Evolutionary conservation across 306 rosid genomes (phyloP).

Genomic region (Vigna nakashimae): DNA sequence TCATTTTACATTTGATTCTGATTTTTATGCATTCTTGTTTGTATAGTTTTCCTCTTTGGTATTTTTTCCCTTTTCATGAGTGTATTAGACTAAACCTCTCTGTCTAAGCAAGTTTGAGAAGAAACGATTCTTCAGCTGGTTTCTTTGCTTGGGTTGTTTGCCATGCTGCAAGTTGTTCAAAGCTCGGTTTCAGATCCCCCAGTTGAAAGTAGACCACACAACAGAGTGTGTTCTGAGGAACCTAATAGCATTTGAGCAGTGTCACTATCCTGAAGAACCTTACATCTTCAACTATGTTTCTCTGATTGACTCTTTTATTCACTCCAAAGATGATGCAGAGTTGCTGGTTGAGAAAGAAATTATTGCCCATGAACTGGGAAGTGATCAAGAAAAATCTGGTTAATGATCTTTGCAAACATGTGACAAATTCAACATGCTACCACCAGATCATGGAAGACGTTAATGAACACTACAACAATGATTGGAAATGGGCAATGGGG

Average conservation of each 20-base stretch:
- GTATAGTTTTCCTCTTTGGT: no score
- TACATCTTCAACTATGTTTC: conserved; percentile 57
- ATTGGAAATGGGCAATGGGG: conserved; percentile 55
- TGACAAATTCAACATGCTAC: conserved; percentile 47
- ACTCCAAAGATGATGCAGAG: conserved; percentile 59
- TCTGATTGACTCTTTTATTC: conserved; percentile 53
- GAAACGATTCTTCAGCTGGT: conserved; percentile 39
- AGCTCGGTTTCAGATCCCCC: conserved; percentile 45
- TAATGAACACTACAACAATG: conserved; percentile 46
- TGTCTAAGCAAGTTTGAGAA: background rate
- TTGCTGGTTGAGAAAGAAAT: conserved; percentile 52
- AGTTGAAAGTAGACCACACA: conserved; percentile 37
- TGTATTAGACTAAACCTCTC: no score
- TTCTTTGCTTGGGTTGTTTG: conserved; percentile 46
- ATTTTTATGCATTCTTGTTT: no score
- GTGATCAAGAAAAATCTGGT: conserved; percentile 49
- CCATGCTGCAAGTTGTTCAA: conserved; percentile 25
- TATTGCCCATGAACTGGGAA: conserved; percentile 51
- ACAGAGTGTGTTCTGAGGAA: conserved; percentile 60
- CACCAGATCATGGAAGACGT: conserved; percentile 13
- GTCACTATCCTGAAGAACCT: conserved; percentile 52
- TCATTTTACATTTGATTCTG: no score
- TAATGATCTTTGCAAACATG: conserved; percentile 49
- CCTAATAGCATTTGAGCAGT: conserved; percentile 62
- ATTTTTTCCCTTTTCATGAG: no score